Evolutionary conservation across 2,329 filamentous ascomycete species (phyloP).

Genomic region (Colletotrichum caudatum): DNA sequence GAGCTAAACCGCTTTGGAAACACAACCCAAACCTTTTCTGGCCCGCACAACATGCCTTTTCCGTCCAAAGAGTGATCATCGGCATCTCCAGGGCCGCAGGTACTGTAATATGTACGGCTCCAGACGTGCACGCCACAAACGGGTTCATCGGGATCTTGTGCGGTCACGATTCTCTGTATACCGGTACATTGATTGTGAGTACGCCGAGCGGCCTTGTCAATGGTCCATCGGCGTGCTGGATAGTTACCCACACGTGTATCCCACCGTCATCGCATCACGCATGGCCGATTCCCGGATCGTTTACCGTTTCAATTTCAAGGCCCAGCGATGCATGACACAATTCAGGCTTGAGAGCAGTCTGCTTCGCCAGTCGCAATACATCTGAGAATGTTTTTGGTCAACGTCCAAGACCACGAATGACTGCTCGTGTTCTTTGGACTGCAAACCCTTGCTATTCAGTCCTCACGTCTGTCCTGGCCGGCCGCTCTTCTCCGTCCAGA

Average conservation of each 20-base stretch:
- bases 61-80: slow-evolving; percentile 26
- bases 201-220: neutral
- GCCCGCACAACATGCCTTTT: neutral
- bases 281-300: neutral
- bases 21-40: slow-evolving; percentile 24
- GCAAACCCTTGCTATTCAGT: slow-evolving; percentile 49
- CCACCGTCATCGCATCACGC: neutral
- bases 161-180: neutral
- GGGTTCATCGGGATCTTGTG: neutral
- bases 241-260: neutral
- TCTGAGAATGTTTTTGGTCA: neutral
- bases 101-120: neutral
- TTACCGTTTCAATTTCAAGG: neutral
- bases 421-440: neutral
- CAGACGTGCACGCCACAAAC: neutral
- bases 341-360: neutral
- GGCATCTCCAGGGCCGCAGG: slow-evolving; percentile 12
- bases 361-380: no score
- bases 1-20: slow-evolving; percentile 26
- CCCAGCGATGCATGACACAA: neutral
- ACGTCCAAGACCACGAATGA: neutral
- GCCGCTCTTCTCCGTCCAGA: slow-evolving; percentile 68
- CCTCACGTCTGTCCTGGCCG: slow-evolving; percentile 70
- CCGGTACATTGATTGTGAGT: slow-evolving; percentile 11
- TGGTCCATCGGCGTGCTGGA: neutral